Evolutionary conservation across 1,284 basidiomycete species (phyloP).

Genomic region (Sphagnurus paluster): DNA sequence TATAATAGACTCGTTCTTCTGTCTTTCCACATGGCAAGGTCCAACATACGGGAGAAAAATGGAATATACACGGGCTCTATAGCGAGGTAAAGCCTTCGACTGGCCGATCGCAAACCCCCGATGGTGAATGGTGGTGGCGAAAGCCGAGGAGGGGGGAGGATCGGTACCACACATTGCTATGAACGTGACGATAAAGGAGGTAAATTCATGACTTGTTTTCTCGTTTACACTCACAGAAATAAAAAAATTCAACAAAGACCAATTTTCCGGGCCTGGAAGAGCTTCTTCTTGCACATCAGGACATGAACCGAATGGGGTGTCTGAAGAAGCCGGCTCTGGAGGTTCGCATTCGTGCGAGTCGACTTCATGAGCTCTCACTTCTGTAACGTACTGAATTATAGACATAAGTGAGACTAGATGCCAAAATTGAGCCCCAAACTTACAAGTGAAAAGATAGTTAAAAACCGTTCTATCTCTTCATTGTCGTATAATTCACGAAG

Average conservation of each 20-base stretch:
- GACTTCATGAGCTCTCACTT: constrained; percentile 42
- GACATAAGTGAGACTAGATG: constrained; percentile 1
- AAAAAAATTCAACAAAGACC: constrained; percentile 37
- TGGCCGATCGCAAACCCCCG: constrained; percentile 50
- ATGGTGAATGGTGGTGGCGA: constrained; percentile 49
- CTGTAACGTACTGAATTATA: constrained; percentile 58
- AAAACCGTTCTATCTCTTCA: constrained; percentile 61
- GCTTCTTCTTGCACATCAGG: too few relatives aligned
- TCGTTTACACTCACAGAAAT: constrained; percentile 41
- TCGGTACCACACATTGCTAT: constrained; percentile 46
- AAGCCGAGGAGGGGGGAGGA: constrained; percentile 41
- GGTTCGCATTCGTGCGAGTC: constrained; percentile 2
- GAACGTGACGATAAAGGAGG: constrained; percentile 2
- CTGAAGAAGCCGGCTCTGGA: constrained; percentile 19
- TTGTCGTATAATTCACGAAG: constrained; percentile 59
- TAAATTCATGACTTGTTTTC: background rate
- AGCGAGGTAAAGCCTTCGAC: constrained; percentile 56
- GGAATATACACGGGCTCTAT: constrained; percentile 50
- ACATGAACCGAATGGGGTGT: too few relatives aligned
- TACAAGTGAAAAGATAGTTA: constrained; percentile 58
- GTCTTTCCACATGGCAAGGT: constrained; percentile 59
- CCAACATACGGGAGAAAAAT: constrained; percentile 38
- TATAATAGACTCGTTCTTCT: constrained; percentile 42
- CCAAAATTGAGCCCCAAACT: constrained; percentile 19
- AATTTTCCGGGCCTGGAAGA: constrained; percentile 5